Base-by-base conservation (phyloP, 148 eudicot genomes). In the Selenicereus undatus region DNA sequence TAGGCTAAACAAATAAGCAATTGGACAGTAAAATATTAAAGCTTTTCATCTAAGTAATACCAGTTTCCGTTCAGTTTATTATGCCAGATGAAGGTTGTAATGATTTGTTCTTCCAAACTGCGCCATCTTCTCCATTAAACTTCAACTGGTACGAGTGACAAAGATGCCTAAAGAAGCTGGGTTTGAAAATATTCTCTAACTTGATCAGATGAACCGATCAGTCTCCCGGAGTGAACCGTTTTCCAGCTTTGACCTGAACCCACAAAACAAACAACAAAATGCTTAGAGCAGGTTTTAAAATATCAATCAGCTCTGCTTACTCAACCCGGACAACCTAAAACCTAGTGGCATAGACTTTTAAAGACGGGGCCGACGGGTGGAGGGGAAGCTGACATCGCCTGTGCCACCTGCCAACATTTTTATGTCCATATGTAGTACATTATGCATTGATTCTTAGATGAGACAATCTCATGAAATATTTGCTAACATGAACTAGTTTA, bases 231-330 rank as follows among this genome's bases (percentile, higher is more conserved):
- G 17, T 51, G 58, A 75, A 56, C 64, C 76, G 73, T 27, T 11
- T 58, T 26, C 86, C 69, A 77, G 45, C 50, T 84, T 76, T 39
- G 86, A 62, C 68, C 86, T 84, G 45, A 14, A 80, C 52, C 51
- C 60, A 48, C 21, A 22, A 74, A 32, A 6, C 2, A 32, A 45
- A 5, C 0, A 4, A 48, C 1, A 12, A 12, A 10, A 24, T n/a
- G 18, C 11, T 24, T 1, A 22, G 11, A 4, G 36, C 14, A 48
- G 13, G 1, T 48, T 9, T 48, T 0, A 48, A 0, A 48, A 48
- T 39, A 39, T 39, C 43, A 39, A 39, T 39, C 43, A 39, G 43
- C 43, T 39, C 43, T 39, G 43, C 8, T 39, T 7, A 39, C 43
- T 39, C 43, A 39, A 39, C 43, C 43, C 43, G 5, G 5, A 39